Base-by-base conservation (phyloP, 139 green algal species). In the Ettlia oleoabundans region DNA sequence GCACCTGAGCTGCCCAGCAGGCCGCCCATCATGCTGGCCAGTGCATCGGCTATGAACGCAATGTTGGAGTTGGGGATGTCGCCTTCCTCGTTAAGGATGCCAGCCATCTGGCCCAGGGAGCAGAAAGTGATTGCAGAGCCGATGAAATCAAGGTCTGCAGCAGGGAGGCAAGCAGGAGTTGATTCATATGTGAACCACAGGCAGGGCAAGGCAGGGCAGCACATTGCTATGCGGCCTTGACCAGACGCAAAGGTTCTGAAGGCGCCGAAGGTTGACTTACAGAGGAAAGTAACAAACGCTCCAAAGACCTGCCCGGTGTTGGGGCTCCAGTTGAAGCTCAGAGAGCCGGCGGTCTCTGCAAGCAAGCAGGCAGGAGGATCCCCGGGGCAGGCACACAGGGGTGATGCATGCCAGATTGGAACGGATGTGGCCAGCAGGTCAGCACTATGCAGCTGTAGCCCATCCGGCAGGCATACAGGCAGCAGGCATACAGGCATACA, bases 301-400 rank as follows among this genome's bases (percentile, higher is more conserved):
- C 33, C 84, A 10, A 89, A 42, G 40, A 91, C 65, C 21, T 76
- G 62, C 53, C 80, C 81, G 18, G 76, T 86, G 41, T 92, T 69
- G 61, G 43, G 58, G 15, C 82, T 82, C 90, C 90, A 93, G 35
- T 88, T 72, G 72, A 93, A 93, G 82, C 82, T 78, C 8, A 92
- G 32, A 9, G 67, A 63, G 15, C 85, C 85, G 32, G 89, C 84
- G 3, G 89, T 90, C 26, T 76, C 80, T n/a, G n/a, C n/a, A n/a
- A n/a, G n/a, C n/a, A n/a, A n/a, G n/a, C n/a, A n/a, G n/a, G n/a
- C n/a, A n/a, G n/a, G n/a, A n/a, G n/a, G n/a, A n/a, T n/a, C n/a
- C n/a, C n/a, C n/a, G n/a, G n/a, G n/a, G n/a, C n/a, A n/a, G n/a
- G n/a, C n/a, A n/a, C n/a, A n/a, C n/a, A n/a, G n/a, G n/a, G n/a